phyloP scores from a whole-genome alignment of 1,139 yeast species.

The Taphrina deformans region DNA sequence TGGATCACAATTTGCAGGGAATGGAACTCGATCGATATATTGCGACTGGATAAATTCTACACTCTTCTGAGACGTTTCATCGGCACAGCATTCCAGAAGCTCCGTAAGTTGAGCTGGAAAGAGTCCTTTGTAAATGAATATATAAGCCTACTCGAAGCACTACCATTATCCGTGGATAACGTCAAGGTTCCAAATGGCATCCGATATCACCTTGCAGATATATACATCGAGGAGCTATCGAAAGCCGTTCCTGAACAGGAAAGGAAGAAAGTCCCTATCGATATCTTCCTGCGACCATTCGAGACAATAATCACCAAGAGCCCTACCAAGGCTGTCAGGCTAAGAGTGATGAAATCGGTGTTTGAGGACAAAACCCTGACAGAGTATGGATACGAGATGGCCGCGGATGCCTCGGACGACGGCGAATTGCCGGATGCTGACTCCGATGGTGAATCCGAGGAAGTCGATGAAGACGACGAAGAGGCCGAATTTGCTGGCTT shows the following conservation, averaged over 20 bases:
- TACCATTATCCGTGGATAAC: constrained; percentile 50
- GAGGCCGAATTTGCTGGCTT: constrained; percentile 18
- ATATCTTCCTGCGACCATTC: constrained; percentile 60
- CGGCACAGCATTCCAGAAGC: constrained; percentile 55
- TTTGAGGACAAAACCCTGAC: constrained; percentile 62
- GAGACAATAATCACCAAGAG: constrained; percentile 54
- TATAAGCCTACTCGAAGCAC: constrained; percentile 45
- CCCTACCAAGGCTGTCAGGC: constrained; percentile 63
- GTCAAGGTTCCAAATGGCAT: constrained; percentile 62
- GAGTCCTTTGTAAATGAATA: constrained; percentile 53
- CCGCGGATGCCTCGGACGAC: neutral
- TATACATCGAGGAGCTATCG: constrained; percentile 81
- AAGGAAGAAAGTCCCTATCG: constrained; percentile 55
- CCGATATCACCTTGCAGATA: constrained; percentile 81
- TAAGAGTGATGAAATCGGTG: constrained; percentile 65
- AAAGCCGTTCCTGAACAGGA: constrained; percentile 55
- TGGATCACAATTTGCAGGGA: constrained; percentile 79
- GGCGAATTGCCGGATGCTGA: constrained; percentile 15
- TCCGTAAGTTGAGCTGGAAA: constrained; percentile 61
- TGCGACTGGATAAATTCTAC: constrained; percentile 80
- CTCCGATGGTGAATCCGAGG: neutral
- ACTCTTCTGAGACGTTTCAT: constrained; percentile 75
- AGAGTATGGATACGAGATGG: constrained; percentile 24
- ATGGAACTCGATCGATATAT: constrained; percentile 82
- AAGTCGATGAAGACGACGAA: constrained; percentile 6